Percentiles rank a stretch among this genome's conserved stretches.
phyloP scores from a whole-genome alignment of 768 basidiomycete genomes.

The Candolleomyces eurysporus region DNA sequence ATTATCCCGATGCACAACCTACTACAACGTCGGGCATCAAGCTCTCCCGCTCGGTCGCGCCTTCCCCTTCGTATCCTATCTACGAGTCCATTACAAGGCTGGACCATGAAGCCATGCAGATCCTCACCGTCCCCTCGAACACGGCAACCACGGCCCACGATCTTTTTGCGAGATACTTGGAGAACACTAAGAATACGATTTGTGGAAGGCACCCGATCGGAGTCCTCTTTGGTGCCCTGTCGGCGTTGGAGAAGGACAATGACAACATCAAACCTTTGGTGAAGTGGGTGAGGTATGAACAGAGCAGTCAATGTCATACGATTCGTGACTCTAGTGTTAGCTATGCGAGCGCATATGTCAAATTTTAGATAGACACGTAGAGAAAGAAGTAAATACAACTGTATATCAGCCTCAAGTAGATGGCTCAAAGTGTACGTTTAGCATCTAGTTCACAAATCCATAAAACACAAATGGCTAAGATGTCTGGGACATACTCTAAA shows the following conservation, averaged over 20 bases:
- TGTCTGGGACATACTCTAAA: constrained; percentile 25
- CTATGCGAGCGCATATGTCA: constrained; percentile 89
- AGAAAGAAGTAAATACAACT: constrained; percentile 12
- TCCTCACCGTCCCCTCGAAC: constrained; percentile 57
- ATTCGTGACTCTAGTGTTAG: constrained; percentile 88
- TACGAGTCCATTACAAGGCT: constrained; percentile 79
- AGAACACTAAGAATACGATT: constrained; percentile 87
- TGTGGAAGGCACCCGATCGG: constrained; percentile 97
- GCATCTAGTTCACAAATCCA: background rate
- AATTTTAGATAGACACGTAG: constrained; percentile 36
- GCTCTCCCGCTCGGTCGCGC: constrained; percentile 44
- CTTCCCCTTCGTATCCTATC: constrained; percentile 60
- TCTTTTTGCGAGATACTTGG: constrained; percentile 65
- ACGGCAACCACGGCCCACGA: constrained; percentile 54
- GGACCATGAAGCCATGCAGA: constrained; percentile 84
- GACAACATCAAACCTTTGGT: constrained; percentile 37
- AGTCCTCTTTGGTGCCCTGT: constrained; percentile 78
- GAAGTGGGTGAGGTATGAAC: constrained; percentile 91
- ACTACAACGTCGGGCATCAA: constrained; percentile 43
- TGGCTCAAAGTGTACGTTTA: background rate
- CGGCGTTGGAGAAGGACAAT: constrained; percentile 46
- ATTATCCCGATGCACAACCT: constrained; percentile 66
- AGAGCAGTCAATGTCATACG: constrained; percentile 74
- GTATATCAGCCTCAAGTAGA: background rate
- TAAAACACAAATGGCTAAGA: background rate